Conservation (phyloP, 768 basidiomycete species). For the Boletus reticulatus region DNA sequence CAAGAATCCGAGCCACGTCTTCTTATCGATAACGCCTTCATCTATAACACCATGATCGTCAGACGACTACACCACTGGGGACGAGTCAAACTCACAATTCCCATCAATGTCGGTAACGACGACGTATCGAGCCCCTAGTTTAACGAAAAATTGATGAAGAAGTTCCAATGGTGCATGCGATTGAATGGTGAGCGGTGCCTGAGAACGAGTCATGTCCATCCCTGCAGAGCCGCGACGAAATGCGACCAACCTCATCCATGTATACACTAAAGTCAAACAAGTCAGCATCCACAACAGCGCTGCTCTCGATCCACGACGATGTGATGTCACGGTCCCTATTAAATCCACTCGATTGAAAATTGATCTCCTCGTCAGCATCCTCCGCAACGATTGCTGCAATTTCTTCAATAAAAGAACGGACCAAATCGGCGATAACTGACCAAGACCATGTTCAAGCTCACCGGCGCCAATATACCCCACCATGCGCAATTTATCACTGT, state of each 20-base stretch:
- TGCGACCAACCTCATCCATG: conserved; percentile 73
- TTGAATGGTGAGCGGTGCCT: conserved; percentile 88
- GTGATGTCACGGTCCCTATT: conserved; percentile 41
- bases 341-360: conserved; percentile 53
- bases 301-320: conserved; percentile 53
- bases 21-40: conserved; percentile 91
- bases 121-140: conserved; percentile 90
- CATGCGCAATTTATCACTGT: conserved; percentile 54
- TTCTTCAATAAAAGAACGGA: background rate
- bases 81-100: conserved; percentile 52
- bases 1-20: conserved; percentile 88
- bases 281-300: conserved; percentile 35
- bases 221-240: background rate
- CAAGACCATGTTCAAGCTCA: conserved; percentile 91
- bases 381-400: conserved; percentile 71
- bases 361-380: conserved; percentile 61
- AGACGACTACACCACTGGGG: background rate
- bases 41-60: conserved; percentile 41
- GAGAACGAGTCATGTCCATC: background rate
- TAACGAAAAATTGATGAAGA: conserved; percentile 90
- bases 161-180: conserved; percentile 87
- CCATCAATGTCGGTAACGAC: conserved; percentile 82
- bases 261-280: conserved; percentile 82
- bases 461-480: conserved; percentile 90
- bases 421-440: conserved; percentile 42